Base-by-base conservation (phyloP, 2,329 filamentous ascomycete genomes). In the Hysterium pulicare region DNA sequence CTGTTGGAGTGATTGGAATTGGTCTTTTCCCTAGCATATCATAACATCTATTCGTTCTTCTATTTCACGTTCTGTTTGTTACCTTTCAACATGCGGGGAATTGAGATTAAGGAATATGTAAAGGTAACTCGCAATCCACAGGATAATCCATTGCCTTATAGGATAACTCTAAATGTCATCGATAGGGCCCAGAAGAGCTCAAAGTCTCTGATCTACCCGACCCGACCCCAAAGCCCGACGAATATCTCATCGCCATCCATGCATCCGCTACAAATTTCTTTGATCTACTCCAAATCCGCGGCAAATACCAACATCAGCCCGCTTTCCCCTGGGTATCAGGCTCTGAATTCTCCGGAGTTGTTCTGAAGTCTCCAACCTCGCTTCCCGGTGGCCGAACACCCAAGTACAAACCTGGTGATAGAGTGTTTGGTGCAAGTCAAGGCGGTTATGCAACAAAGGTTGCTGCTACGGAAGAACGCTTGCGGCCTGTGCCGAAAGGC, bases 191-290 rank as follows among this genome's bases (percentile, higher is more conserved):
- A 2, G 73, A 83, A 48, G 87, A 93, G 61, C 87, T 97, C 66
- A 78, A 74, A 48, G 85, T 95, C 51, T 77, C 81, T 15, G 76
- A 81, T 17, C 78, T 95, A 11, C 82, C 89, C 15, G 87, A 90
- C 41, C 90, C 89, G 1, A 71, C 72, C 1, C 87, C 90, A 1
- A 74, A 76, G 7, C 69, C 81, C 23, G 73, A 86, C 60, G 82
- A 95, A 71, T 97, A 96, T 66, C 76, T 94, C 50, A 86, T 97
- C 63, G 79, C 83, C 60, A 86, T 97, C 58, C 87, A 89, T 68
- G 88, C 91, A 35, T 79, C 86, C 0, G 91, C 89, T 16, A 87
- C 88, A 58, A 97, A 97, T 72, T 97, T 97, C 78, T 97, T 96
- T 74, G 91, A 97, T 66, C 86, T 95, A 44, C 81, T 97, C 41